phyloP scores from a whole-genome alignment of 164 flowering plant genomes.

The Vitis labrusca region DNA sequence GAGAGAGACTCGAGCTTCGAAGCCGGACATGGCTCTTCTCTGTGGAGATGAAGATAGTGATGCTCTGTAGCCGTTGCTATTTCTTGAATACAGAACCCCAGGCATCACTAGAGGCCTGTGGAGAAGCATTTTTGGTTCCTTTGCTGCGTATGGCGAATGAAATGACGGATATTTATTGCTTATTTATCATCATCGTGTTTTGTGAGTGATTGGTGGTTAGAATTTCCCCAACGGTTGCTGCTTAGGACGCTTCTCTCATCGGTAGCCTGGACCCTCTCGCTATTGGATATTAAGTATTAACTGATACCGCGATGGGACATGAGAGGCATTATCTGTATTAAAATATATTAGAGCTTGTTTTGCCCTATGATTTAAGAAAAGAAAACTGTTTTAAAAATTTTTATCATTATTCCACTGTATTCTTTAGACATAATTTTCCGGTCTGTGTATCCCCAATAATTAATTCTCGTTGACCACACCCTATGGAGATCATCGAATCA shows the following conservation, averaged over 20 bases:
- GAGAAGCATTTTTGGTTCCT: slow-evolving; percentile 12
- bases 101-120: slow-evolving; percentile 7
- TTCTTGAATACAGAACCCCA: background rate
- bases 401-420: no score
- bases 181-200: no score
- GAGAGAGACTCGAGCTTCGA: slow-evolving; percentile 74
- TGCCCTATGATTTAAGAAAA: no score
- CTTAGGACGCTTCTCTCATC: no score
- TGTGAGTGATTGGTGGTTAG: slow-evolving; percentile 3
- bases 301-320: no score
- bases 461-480: slow-evolving; percentile 7
- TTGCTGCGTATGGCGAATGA: background rate
- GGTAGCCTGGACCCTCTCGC: no score
- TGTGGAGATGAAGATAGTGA: slow-evolving; percentile 13
- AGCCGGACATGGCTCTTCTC: slow-evolving; percentile 41
- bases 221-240: background rate
- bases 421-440: no score
- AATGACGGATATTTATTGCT: background rate
- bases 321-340: no score
- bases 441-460: background rate
- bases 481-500: slow-evolving; percentile 8
- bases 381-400: no score
- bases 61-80: slow-evolving; percentile 16
- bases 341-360: no score
- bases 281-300: no score